Base-by-base conservation (phyloP, 2,329 filamentous ascomycete species). In the Elsinoe arachidis region DNA sequence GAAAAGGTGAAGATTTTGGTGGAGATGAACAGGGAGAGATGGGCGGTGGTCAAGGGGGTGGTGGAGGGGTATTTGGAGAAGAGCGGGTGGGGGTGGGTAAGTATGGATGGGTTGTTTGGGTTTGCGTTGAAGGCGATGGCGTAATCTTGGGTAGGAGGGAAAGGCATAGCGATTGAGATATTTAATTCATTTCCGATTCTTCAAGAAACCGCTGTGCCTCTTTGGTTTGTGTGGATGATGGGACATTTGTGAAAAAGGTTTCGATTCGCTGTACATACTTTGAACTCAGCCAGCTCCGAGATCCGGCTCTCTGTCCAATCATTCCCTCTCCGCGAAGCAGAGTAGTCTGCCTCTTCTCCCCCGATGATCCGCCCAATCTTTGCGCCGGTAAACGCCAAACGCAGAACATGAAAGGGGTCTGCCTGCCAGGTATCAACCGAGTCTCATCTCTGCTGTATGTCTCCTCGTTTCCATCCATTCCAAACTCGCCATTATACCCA, bases 1-100 rank as follows among this genome's bases (percentile, higher is more conserved):
- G 85, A 87, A 58, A 85, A 82, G 71, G 62, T 66, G 61, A 74
- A 70, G 58, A 71, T 96, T 1, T 75, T 96, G 58, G 90, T 84
- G 2, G 88, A 91, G 68, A 84, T 90, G 70, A 99, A 99, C 71
- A 81, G 88, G 58, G 77, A 79, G 38, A 78, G 90, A 60, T 97
- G 97, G 69, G 81, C 73, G 10, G 89, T 87, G 0, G 75, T 92
- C 63, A 88, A 85, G 76, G 79, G 79, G 5, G 83, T 90, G 12
- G 88, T 96, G 4, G 89, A 92, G 58, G 66, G 61, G 11, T 69
- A 68, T 59, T 59, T 71, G 63, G 70, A 72, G 49, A 68, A 64
- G 61, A 70, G 68, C 62, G 66, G 68, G 33, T 70, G 67, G 68
- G 68, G 63, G 38, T 71, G 76, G 61, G 77, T 77, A 1, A 73